Evolutionary conservation across 495 filamentous ascomycete genomes (phyloP).

Genomic region (Staphylotrichum longicolle): DNA sequence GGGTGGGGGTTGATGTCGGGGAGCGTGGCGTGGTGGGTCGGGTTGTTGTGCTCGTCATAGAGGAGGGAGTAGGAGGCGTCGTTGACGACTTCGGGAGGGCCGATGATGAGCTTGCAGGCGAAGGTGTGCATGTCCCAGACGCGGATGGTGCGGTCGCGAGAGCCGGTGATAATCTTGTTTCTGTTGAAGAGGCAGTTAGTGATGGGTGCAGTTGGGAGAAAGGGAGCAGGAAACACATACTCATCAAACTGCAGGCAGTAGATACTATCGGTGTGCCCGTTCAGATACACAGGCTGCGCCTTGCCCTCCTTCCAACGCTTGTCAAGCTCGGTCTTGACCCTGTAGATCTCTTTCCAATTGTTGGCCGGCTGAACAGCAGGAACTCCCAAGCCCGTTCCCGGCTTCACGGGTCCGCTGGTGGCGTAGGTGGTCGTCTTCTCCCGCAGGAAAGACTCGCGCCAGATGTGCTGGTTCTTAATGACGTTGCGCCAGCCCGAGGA

Average conservation of each 20-base stretch:
- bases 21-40: slow-evolving; percentile 47
- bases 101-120: slow-evolving; percentile 78
- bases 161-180: slow-evolving; percentile 93
- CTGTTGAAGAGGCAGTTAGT: slow-evolving; percentile 45
- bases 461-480: slow-evolving; percentile 65
- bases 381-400: slow-evolving; percentile 49
- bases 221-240: slow-evolving; percentile 44
- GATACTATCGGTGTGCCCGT: slow-evolving; percentile 90
- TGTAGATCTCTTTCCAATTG: slow-evolving; percentile 86
- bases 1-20: slow-evolving; percentile 36
- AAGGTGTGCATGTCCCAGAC: slow-evolving; percentile 91
- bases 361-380: slow-evolving; percentile 47
- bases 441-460: slow-evolving; percentile 72
- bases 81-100: slow-evolving; percentile 50
- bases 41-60: slow-evolving; percentile 42
- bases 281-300: slow-evolving; percentile 79
- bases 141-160: slow-evolving; percentile 89
- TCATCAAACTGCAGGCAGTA: slow-evolving; percentile 99
- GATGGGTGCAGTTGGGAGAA: neutral
- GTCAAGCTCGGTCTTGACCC: slow-evolving; percentile 69
- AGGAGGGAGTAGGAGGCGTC: slow-evolving; percentile 38
- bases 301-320: slow-evolving; percentile 74
- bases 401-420: slow-evolving; percentile 45
- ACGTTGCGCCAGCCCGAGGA: slow-evolving; percentile 61
- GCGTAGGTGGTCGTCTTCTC: slow-evolving; percentile 59